Conservation (phyloP, 1,284 basidiomycete species). For the Cryptococcus depauperatus region DNA sequence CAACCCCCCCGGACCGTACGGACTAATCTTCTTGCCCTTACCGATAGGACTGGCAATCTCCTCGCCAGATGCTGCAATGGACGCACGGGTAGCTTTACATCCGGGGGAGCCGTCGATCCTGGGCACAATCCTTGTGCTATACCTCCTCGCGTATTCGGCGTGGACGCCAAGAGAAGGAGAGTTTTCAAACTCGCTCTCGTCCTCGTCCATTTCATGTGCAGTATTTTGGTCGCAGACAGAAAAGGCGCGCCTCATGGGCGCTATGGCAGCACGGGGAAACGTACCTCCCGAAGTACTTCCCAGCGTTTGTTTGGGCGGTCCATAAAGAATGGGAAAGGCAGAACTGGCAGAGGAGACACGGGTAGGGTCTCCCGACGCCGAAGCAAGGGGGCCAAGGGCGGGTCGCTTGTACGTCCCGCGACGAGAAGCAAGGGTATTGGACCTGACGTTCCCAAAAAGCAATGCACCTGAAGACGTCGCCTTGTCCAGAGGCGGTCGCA, state of each 20-base stretch:
- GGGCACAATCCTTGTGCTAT: conserved; percentile 20
- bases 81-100: conserved; percentile 21
- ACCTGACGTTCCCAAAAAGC: conserved; percentile 25
- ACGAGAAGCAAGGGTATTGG: conserved; percentile 21
- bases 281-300: conserved; percentile 13
- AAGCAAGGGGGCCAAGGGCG: conserved; percentile 14
- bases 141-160: conserved; percentile 28
- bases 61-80: conserved; percentile 14
- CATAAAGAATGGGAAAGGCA: conserved; percentile 37
- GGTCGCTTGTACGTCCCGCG: conserved; percentile 26
- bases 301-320: conserved; percentile 14
- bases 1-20: conserved; percentile 47
- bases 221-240: conserved; percentile 40
- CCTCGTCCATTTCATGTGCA: conserved; percentile 25
- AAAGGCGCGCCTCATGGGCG: conserved; percentile 40
- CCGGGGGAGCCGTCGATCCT: conserved; percentile 36
- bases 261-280: conserved; percentile 21
- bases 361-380: conserved; percentile 9
- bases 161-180: conserved; percentile 34
- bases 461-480: conserved; percentile 28
- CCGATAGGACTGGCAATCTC: conserved; percentile 12
- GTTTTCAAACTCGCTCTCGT: conserved; percentile 34
- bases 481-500: conserved; percentile 26
- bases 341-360: conserved; percentile 27
- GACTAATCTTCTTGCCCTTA: conserved; percentile 21